phyloP scores from a whole-genome alignment of 129 eudicot genomes.

The Ambrosia trifida region DNA sequence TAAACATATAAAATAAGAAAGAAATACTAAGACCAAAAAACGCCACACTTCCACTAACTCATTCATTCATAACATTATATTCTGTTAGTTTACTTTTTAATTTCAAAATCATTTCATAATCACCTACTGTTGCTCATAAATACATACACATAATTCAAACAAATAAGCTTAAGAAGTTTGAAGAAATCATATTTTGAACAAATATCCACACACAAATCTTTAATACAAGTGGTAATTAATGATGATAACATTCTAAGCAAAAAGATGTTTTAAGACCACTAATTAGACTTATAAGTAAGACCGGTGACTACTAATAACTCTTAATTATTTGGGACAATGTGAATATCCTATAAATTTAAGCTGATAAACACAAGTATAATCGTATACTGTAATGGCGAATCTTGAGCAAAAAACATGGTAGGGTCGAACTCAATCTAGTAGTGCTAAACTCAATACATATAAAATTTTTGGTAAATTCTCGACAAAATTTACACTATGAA shows the following conservation, averaged over 20 bases:
- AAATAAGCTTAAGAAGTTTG: background rate
- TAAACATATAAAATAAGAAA: conserved; percentile 25
- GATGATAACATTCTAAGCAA: too few species aligned
- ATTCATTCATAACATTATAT: conserved; percentile 31
- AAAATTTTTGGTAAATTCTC: too few species aligned
- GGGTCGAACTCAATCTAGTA: too few species aligned
- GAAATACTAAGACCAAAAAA: conserved; percentile 33
- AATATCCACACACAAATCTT: background rate
- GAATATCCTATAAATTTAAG: background rate
- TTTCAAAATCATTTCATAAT: background rate
- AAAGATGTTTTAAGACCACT: too few species aligned
- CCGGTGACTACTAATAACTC: background rate
- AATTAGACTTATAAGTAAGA: too few species aligned
- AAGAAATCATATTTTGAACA: background rate
- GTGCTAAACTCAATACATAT: too few species aligned
- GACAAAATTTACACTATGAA: too few species aligned
- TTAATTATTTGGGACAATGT: background rate
- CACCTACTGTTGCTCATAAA: conserved; percentile 1
- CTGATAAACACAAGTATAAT: background rate
- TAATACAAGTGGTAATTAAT: background rate
- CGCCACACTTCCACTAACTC: conserved; percentile 33
- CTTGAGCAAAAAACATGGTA: too few species aligned
- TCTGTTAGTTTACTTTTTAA: conserved; percentile 5
- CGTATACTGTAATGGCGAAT: too few species aligned
- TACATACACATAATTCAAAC: background rate